Base-by-base conservation (phyloP, 495 filamentous ascomycete species). In the Diplogelasinospora grovesii region DNA sequence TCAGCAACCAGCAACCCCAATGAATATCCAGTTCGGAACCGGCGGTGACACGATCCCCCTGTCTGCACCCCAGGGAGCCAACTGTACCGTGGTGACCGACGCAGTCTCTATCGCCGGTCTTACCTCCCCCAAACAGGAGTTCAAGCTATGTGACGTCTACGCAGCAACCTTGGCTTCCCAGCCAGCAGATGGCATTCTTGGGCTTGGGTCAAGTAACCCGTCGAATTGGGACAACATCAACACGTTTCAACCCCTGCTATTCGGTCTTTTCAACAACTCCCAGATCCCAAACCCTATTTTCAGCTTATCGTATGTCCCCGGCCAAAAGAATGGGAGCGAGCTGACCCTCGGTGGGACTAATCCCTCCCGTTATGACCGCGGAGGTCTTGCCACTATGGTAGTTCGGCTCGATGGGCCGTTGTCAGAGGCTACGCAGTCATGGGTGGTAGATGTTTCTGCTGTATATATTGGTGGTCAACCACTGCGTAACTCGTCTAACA, bases 291-390 rank as follows among this genome's bases (percentile, higher is more conserved):
- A 39, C 13, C 33, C 50, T 1, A 43, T 47, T 15, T 54, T 56
- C 29, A 45, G 44, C 40, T 45, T 58, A 29, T 52, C 37, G 13
- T 48, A 49, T 30, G n/a, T 38, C 23, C 28, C 47, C 28, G 32
- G 25, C 39, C 18, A 46, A 18, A 32, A 36, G 20, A 39, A 25
- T 20, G 54, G 49, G 22, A 51, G 48, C 16, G 45, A 58, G 45
- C 43, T 61, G 34, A 63, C 61, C 8, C 40, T 65, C n/a, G 61
- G 61, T 22, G 59, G 57, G 11, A 45, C 32, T 16, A 59, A 65
- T 30, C 26, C 13, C 18, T 34, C 35, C 11, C 57, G 53, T 26
- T 61, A 54, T 48, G n/a, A n/a, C n/a, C 13, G 31, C 14, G 45
- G 45, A 41, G 23, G 39, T 0, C 26, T 57, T 14, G 38, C 13